These are phyloP conservation scores for Colletotrichum lentis DNA, from an alignment of 2,329 filamentous ascomycete species.

Conservation along the genomic window DNA sequence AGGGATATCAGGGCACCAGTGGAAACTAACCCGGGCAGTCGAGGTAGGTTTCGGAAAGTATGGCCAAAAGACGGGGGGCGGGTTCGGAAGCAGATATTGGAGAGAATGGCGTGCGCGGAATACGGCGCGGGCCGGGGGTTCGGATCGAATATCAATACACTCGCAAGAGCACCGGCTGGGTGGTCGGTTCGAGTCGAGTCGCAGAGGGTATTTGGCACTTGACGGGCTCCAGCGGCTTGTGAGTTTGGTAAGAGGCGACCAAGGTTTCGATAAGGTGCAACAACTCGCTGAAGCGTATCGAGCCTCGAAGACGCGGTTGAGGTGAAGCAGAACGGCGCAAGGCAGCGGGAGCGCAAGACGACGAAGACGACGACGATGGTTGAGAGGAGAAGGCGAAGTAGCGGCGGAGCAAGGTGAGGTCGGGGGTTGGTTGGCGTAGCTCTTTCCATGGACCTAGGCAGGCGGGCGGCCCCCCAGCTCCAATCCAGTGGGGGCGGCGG, in stretches of 20 bases:
- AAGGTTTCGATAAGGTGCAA: not conserved
- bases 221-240: not conserved
- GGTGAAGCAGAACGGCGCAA: conserved; percentile 1
- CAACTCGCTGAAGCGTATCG: not conserved
- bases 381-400: not conserved
- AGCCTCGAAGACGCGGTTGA: not conserved
- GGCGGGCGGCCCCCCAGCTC: conserved; percentile 5
- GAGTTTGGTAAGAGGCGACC: not conserved
- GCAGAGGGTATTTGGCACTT: not conserved
- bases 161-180: not conserved
- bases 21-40: not conserved
- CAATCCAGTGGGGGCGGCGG: conserved; percentile 32
- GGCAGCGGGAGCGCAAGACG: not conserved
- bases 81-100: not conserved
- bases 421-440: conserved; percentile 8
- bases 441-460: conserved; percentile 7
- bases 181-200: not conserved
- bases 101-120: not conserved
- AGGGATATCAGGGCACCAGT: not conserved
- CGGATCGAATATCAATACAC: not conserved
- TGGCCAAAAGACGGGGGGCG: no score
- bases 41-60: not conserved
- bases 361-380: not conserved
- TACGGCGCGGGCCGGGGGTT: not conserved
- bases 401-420: conserved; percentile 7